phyloP scores from a whole-genome alignment of 1,284 basidiomycete species.

The Cryptococcus sp. region DNA sequence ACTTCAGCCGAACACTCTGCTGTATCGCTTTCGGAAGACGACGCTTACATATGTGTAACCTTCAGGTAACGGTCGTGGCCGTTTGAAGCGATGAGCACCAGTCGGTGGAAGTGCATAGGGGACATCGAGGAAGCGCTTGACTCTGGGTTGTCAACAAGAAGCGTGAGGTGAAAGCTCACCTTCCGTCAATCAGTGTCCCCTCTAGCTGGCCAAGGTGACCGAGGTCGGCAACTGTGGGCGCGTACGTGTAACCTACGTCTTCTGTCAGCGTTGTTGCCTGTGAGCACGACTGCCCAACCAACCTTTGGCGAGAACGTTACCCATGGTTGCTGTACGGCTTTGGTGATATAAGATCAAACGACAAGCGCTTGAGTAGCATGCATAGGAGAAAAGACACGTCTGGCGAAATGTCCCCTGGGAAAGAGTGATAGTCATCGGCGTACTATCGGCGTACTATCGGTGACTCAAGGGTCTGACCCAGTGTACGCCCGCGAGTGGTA shows the following conservation, averaged over 20 bases:
- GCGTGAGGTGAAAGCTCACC: background rate
- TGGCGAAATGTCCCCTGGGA: no score
- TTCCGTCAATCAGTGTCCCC: constrained; percentile 10
- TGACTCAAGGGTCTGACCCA: no score
- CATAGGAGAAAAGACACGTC: no score
- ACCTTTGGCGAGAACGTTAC: constrained; percentile 15
- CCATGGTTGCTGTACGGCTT: constrained; percentile 4
- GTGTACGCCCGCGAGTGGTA: no score
- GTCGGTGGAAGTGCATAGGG: constrained; percentile 14
- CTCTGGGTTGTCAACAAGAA: background rate
- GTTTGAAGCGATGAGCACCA: constrained; percentile 9
- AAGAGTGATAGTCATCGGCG: no score
- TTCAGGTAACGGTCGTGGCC: constrained; percentile 7
- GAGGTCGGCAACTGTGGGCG: constrained; percentile 9
- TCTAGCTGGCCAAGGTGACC: constrained; percentile 9
- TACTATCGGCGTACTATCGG: no score
- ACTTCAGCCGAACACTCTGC: background rate
- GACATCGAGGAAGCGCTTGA: constrained; percentile 13
- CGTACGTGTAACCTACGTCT: constrained; percentile 9
- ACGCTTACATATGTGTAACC: constrained; percentile 13
- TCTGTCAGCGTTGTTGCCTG: background rate
- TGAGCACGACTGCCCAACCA: background rate
- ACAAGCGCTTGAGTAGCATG: no score
- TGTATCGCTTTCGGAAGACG: no score
- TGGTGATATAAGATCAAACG: background rate